Conservation (phyloP, 192 early-diverging fungal genomes). For the Backusella westeae region DNA sequence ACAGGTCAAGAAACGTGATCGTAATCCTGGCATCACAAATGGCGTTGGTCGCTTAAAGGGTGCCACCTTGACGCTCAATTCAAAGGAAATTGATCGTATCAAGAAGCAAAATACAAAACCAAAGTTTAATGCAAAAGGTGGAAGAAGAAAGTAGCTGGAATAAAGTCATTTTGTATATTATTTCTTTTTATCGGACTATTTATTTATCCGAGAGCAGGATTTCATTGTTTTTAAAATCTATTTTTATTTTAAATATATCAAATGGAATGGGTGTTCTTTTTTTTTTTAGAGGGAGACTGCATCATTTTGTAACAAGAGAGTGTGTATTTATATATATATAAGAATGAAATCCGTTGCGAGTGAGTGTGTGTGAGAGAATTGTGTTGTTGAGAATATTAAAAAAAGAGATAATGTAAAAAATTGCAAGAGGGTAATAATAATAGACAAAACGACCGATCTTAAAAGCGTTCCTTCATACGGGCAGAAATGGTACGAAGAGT, state of each 20-base stretch:
- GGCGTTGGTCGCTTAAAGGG: constrained; percentile 43
- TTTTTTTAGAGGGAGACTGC: neutral
- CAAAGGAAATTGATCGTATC: constrained; percentile 36
- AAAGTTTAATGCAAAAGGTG: constrained; percentile 1
- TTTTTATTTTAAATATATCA: neutral
- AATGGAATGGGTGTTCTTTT: neutral
- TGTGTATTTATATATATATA: neutral
- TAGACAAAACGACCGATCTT: neutral
- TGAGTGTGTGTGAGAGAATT: neutral
- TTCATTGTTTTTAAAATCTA: neutral
- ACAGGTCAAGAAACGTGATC: constrained; percentile 15
- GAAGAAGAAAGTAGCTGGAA: constrained; percentile 1
- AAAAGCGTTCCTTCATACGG: constrained; percentile 96
- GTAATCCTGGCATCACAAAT: constrained; percentile 38
- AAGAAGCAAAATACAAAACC: constrained; percentile 23
- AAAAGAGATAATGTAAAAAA: neutral
- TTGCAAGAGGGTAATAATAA: too few relatives aligned
- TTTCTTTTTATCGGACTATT: too few relatives aligned
- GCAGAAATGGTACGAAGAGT: constrained; percentile 83
- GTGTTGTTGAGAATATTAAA: neutral
- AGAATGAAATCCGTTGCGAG: neutral
- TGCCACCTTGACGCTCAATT: constrained; percentile 37
- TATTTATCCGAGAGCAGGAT: too few relatives aligned
- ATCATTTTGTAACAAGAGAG: neutral
- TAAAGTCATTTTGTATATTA: neutral